A percentile compares a stretch with the other conserved stretches of the same genome.
These are phyloP conservation scores for Cladosporium sp. DNA, from an alignment of 2,329 filamentous ascomycete genomes.

Conservation along the genomic window DNA sequence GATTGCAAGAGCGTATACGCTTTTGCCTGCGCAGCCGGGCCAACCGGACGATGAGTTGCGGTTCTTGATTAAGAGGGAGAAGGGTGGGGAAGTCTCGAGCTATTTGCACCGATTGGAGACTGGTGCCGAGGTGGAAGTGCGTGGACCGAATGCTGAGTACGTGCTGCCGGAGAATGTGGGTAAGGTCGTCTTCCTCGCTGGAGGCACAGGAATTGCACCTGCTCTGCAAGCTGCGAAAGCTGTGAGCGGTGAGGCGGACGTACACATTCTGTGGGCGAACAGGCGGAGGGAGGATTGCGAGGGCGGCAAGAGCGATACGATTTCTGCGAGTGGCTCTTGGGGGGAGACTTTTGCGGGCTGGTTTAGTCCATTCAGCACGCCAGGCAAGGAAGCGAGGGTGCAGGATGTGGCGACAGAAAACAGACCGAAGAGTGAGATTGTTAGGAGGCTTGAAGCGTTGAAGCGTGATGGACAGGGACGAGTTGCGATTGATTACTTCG, in stretches of 20 bases:
- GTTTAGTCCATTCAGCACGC: conserved; percentile 9
- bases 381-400: neutral
- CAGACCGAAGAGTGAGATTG: conserved; percentile 46
- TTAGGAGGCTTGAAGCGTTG: conserved; percentile 59
- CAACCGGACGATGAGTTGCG: conserved; percentile 48
- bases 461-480: conserved; percentile 40
- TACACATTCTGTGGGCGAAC: conserved; percentile 82
- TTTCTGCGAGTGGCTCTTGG: conserved; percentile 14
- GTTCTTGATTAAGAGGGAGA: conserved; percentile 74
- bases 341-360: conserved; percentile 1
- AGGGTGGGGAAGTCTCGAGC: conserved; percentile 77
- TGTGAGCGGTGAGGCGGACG: conserved; percentile 42
- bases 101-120: conserved; percentile 65
- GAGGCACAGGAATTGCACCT: conserved; percentile 87
- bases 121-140: conserved; percentile 65
- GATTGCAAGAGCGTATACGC: conserved; percentile 88
- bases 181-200: conserved; percentile 77
- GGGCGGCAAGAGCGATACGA: conserved; percentile 54
- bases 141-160: conserved; percentile 72
- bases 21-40: conserved; percentile 57
- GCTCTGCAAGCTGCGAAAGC: conserved; percentile 75
- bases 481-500: conserved; percentile 67
- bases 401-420: conserved; percentile 1
- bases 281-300: conserved; percentile 61
- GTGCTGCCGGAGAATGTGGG: conserved; percentile 49